Percentiles rank a stretch among this genome's conserved stretches.
Conservation (phyloP, 306 rosid genomes). For the Malus sylvestris region DNA sequence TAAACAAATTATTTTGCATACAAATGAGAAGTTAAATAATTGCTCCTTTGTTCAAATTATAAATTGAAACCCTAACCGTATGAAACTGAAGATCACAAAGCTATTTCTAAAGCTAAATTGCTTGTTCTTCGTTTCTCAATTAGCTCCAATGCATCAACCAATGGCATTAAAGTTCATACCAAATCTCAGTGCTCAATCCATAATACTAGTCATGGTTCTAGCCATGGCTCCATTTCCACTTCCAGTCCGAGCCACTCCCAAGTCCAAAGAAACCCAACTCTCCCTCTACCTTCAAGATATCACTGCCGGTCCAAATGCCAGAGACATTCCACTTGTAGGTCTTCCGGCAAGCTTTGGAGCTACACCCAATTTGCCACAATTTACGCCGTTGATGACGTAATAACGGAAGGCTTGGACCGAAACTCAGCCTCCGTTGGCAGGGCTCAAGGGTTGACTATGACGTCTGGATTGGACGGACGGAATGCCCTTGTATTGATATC, state of each 20-base stretch:
- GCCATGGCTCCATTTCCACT: neutral
- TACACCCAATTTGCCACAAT: slow-evolving; percentile 19
- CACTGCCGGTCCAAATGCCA: slow-evolving; percentile 5
- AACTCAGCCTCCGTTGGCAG: slow-evolving; percentile 7
- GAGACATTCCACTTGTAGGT: slow-evolving; percentile 12
- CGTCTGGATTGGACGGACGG: slow-evolving; percentile 9
- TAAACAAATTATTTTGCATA: no score
- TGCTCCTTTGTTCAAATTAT: neutral
- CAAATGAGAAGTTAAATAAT: neutral
- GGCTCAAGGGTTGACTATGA: slow-evolving; percentile 14
- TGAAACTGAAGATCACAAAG: neutral
- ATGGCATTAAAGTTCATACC: neutral
- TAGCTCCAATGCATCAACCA: neutral
- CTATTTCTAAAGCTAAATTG: neutral
- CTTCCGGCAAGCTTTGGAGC: slow-evolving; percentile 1
- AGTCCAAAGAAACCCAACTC: slow-evolving; percentile 13
- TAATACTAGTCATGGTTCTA: neutral
- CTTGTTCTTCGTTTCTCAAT: neutral
- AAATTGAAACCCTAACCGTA: neutral
- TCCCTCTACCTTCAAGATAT: slow-evolving; percentile 16
- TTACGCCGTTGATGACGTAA: slow-evolving; percentile 5
- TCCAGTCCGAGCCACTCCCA: neutral
- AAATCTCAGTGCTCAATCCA: neutral
- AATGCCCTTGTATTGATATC: slow-evolving; percentile 6
- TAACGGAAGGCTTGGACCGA: slow-evolving; percentile 7